A percentile compares a stretch with the other conserved stretches of the same genome.
These are phyloP conservation scores for Powellomyces hirtus DNA, from an alignment of 192 early-diverging fungal species.

Conservation along the genomic window DNA sequence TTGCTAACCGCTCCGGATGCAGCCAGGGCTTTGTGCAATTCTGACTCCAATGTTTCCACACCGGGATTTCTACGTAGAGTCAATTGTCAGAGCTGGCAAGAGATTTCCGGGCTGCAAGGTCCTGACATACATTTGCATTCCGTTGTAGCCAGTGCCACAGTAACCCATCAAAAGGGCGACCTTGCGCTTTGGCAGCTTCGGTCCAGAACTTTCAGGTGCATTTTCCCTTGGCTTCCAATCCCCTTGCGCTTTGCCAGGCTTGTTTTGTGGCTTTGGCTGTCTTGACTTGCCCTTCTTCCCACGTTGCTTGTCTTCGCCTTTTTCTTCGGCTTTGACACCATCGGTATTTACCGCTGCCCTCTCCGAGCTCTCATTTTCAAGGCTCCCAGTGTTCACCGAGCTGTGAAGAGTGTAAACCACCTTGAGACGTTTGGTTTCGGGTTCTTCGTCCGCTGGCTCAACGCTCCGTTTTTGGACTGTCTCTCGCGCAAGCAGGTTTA, in stretches of 20 bases:
- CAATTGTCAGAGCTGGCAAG: too few relatives aligned
- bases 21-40: conserved; percentile 83
- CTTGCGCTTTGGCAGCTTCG: conserved; percentile 72
- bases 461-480: too few relatives aligned
- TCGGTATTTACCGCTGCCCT: too few relatives aligned
- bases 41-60: conserved; percentile 74
- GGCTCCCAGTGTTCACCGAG: too few relatives aligned
- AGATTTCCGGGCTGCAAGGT: too few relatives aligned
- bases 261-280: neutral
- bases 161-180: conserved; percentile 90
- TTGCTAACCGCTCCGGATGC: conserved; percentile 77
- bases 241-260: neutral
- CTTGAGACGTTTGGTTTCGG: too few relatives aligned
- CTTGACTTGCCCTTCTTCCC: neutral
- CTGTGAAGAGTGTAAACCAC: too few relatives aligned
- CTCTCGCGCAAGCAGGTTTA: too few relatives aligned
- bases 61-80: conserved; percentile 66
- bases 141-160: conserved; percentile 93
- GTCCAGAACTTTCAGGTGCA: neutral
- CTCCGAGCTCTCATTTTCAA: too few relatives aligned
- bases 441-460: too few relatives aligned
- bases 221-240: neutral
- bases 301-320: neutral
- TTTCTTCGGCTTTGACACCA: too few relatives aligned
- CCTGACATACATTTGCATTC: conserved; percentile 93